Conservation (phyloP, 495 filamentous ascomycete genomes). For the Aspergillus saccharolyticus region DNA sequence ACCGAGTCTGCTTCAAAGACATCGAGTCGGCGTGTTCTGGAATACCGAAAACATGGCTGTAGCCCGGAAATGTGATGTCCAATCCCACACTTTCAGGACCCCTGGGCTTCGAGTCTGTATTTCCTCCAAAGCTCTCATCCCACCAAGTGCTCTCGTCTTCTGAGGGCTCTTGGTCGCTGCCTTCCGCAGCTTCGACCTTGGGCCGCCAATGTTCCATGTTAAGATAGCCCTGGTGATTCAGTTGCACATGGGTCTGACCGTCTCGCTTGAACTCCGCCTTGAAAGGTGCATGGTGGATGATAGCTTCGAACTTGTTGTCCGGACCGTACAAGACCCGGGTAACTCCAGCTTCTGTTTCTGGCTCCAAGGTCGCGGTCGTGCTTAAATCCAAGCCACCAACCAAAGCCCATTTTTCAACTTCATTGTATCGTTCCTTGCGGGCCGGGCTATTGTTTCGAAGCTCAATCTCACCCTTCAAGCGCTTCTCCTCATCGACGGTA, state of each 20-base stretch:
- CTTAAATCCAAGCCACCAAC: slow-evolving; percentile 71
- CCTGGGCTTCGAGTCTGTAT: slow-evolving; percentile 86
- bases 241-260: slow-evolving; percentile 72
- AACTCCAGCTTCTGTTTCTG: slow-evolving; percentile 51
- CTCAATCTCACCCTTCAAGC: slow-evolving; percentile 83
- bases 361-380: slow-evolving; percentile 58
- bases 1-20: slow-evolving; percentile 82
- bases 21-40: slow-evolving; percentile 88
- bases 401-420: slow-evolving; percentile 79
- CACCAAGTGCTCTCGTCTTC: slow-evolving; percentile 88
- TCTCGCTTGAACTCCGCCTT: slow-evolving; percentile 78
- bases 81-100: slow-evolving; percentile 85
- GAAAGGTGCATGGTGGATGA: slow-evolving; percentile 80
- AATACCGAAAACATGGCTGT: slow-evolving; percentile 90
- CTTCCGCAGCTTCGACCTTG: slow-evolving; percentile 65
- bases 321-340: slow-evolving; percentile 82
- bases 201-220: slow-evolving; percentile 95
- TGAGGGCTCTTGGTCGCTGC: slow-evolving; percentile 40
- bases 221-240: slow-evolving; percentile 81
- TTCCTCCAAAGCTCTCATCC: slow-evolving; percentile 93
- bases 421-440: slow-evolving; percentile 90
- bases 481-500: slow-evolving; percentile 81
- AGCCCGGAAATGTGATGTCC: slow-evolving; percentile 88
- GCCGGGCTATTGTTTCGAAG: slow-evolving; percentile 77
- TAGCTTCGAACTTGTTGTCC: slow-evolving; percentile 65